These are phyloP conservation scores for Trichomonas gallinae DNA, from an alignment of 208 protist species.

Conservation along the genomic window DNA sequence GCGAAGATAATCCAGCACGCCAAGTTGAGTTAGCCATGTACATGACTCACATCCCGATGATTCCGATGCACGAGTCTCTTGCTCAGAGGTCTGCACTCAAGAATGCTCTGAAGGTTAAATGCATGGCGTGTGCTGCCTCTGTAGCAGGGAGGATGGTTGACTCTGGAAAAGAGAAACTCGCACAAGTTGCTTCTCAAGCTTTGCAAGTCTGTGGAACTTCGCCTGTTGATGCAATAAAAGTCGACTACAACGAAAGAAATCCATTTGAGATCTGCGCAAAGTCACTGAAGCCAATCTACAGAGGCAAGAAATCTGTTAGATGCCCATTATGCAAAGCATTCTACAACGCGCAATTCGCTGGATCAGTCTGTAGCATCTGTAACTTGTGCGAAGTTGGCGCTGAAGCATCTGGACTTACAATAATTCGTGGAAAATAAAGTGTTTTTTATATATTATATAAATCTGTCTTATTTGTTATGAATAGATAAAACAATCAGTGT, in stretches of 20 bases:
- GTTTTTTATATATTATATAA: too few relatives aligned
- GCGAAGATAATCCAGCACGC: neutral
- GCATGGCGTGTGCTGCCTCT: neutral
- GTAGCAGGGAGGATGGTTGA: neutral
- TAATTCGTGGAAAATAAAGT: neutral
- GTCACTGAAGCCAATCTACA: conserved; percentile 59
- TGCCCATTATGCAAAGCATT: conserved; percentile 73
- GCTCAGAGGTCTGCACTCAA: neutral
- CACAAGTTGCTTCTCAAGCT: neutral
- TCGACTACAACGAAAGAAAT: conserved; percentile 85
- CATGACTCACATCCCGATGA: neutral
- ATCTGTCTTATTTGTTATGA: too few relatives aligned
- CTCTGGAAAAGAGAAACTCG: neutral
- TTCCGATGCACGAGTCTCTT: neutral
- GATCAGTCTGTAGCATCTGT: conserved; percentile 57
- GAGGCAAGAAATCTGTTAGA: conserved; percentile 43
- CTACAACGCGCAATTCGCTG: conserved; percentile 55
- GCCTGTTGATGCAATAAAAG: neutral
- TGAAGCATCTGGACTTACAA: neutral
- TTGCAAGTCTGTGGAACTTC: neutral
- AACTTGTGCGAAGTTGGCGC: conserved; percentile 50
- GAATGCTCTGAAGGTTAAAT: neutral
- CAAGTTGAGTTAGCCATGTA: neutral
- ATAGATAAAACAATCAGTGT: too few relatives aligned
- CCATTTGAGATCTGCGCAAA: conserved; percentile 73